Conservation (phyloP, 176 grass and related monocot genomes). For the Alopecurus myosuroides region DNA sequence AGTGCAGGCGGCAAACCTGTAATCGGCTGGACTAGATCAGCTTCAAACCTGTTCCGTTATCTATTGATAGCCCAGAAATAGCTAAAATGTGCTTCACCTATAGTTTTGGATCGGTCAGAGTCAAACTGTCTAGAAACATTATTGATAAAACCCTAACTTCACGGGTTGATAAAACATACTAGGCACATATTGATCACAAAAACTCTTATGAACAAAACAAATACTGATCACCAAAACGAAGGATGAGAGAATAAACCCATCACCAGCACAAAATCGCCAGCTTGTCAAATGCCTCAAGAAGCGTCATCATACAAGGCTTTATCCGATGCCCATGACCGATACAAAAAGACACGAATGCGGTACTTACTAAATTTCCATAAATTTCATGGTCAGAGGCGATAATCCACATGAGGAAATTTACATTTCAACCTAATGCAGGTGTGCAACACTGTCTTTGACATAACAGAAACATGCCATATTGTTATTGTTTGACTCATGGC, state of each 20-base stretch:
- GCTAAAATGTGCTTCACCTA: neutral
- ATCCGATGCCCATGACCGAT: neutral
- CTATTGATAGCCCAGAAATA: neutral
- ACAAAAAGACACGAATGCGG: neutral
- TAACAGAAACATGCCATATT: neutral
- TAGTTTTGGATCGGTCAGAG: neutral
- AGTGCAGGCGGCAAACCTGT: neutral
- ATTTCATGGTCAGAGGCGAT: neutral
- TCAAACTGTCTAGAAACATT: neutral
- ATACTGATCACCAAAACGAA: neutral
- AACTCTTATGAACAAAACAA: neutral
- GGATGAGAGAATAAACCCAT: neutral
- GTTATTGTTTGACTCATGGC: slow-evolving; percentile 3
- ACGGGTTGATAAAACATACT: neutral
- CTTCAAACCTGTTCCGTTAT: neutral
- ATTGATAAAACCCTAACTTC: neutral
- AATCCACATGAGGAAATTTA: neutral
- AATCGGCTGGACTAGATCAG: neutral
- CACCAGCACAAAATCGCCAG: slow-evolving; percentile 8
- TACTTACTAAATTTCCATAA: neutral
- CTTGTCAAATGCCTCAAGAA: slow-evolving; percentile 6
- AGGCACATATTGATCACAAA: neutral
- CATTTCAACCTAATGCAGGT: neutral
- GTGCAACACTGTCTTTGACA: slow-evolving; percentile 3
- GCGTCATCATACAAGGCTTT: neutral